Percentiles rank a stretch among this genome's conserved stretches.
Conservation (phyloP, 164 flowering plant species). For the Kingdonia uniflora region DNA sequence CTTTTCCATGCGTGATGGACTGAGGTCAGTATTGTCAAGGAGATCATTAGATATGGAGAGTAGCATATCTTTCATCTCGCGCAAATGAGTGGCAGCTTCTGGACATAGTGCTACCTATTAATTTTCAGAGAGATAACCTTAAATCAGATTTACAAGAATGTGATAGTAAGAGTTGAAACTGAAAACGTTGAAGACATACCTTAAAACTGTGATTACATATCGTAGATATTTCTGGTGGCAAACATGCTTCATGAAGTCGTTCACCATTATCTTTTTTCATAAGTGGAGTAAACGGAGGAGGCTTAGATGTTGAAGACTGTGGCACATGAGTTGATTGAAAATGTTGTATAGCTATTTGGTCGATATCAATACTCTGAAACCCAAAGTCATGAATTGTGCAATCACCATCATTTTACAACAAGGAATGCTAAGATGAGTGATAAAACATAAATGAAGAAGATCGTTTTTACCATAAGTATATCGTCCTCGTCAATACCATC, state of each 20-base stretch:
- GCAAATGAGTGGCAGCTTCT: constrained; percentile 65
- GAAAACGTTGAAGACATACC: constrained; percentile 27
- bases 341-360: constrained; percentile 79
- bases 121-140: constrained; percentile 10
- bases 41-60: constrained; percentile 78
- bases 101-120: constrained; percentile 78
- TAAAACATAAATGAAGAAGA: background rate
- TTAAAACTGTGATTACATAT: constrained; percentile 67
- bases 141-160: background rate
- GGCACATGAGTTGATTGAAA: constrained; percentile 65
- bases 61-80: constrained; percentile 80
- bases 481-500: constrained; percentile 65
- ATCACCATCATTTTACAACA: background rate
- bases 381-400: constrained; percentile 7
- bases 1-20: constrained; percentile 35
- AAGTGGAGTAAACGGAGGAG: constrained; percentile 40
- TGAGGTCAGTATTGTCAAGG: constrained; percentile 61
- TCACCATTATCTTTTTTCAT: constrained; percentile 12
- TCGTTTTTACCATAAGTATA: constrained; percentile 60
- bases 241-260: constrained; percentile 22
- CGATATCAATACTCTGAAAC: constrained; percentile 76
- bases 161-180: background rate
- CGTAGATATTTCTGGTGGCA: constrained; percentile 57
- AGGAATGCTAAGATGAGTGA: background rate
- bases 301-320: constrained; percentile 42